A percentile compares a stretch with the other conserved stretches of the same genome.
These are phyloP conservation scores for Firmiana major DNA, from an alignment of 345 rosid genomes.

Conservation along the genomic window DNA sequence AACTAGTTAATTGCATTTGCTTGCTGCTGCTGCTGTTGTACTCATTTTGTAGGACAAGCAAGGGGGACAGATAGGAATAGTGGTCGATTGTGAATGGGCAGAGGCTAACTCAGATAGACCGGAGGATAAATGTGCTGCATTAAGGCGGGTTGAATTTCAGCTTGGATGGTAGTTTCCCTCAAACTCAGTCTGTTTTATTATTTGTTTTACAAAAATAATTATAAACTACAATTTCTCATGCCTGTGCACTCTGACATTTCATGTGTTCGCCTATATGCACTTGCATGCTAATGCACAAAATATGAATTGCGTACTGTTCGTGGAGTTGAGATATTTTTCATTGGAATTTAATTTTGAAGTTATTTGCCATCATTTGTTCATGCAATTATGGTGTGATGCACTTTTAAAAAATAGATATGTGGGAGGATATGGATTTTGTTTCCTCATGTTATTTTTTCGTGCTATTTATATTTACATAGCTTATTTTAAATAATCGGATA, in stretches of 20 bases:
- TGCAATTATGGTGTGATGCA: neutral
- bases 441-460: neutral
- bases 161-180: constrained; percentile 65
- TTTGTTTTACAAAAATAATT: neutral
- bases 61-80: constrained; percentile 74
- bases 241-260: too few relatives aligned
- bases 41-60: constrained; percentile 48
- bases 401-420: neutral
- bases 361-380: neutral
- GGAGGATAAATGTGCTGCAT: constrained; percentile 58
- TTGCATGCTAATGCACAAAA: neutral
- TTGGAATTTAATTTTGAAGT: neutral
- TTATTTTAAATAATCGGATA: neutral
- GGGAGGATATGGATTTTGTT: neutral
- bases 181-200: neutral
- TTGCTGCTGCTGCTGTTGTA: neutral
- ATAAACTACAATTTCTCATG: too few relatives aligned
- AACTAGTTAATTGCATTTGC: neutral
- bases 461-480: neutral
- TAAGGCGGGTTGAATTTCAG: constrained; percentile 74
- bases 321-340: neutral
- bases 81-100: constrained; percentile 70
- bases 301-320: neutral
- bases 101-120: constrained; percentile 54
- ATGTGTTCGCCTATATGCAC: neutral